These are phyloP conservation scores for Furcasterigmium furcatum DNA, from an alignment of 2,329 filamentous ascomycete species.

Conservation along the genomic window DNA sequence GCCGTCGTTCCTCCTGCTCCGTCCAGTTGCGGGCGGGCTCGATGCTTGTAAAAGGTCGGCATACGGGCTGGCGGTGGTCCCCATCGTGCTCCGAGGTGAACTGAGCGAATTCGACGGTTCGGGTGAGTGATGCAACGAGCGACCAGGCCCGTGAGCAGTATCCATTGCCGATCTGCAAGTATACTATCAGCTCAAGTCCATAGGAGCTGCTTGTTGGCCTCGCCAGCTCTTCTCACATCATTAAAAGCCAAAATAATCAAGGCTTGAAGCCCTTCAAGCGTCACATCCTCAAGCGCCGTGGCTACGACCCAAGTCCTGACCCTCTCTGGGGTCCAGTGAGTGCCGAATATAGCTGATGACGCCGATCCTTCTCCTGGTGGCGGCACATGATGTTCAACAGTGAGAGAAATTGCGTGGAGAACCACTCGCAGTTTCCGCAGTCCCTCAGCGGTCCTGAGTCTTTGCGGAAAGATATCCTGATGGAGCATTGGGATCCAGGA, in stretches of 20 bases:
- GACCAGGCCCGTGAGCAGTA: conserved; percentile 21
- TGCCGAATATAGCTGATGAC: too few relatives aligned
- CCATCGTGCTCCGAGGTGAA: conserved; percentile 23
- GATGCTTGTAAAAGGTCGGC: conserved; percentile 18
- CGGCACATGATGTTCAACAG: conserved; percentile 20
- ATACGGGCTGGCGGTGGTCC: background rate
- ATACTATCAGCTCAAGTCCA: conserved; percentile 4
- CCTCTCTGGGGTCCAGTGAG: background rate
- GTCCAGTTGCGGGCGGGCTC: conserved; percentile 20
- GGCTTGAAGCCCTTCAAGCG: conserved; percentile 30
- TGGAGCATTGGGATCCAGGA: conserved; percentile 35
- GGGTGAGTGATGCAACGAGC: conserved; percentile 22
- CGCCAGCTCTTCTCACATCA: conserved; percentile 23
- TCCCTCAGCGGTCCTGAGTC: conserved; percentile 16
- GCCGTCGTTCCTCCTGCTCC: conserved; percentile 21
- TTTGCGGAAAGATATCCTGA: conserved; percentile 20
- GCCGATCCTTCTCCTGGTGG: conserved; percentile 13
- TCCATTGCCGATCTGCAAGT: conserved; percentile 22
- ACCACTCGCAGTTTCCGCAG: conserved; percentile 21
- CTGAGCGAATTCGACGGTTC: conserved; percentile 24
- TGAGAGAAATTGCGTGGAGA: conserved; percentile 27
- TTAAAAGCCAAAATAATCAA: conserved; percentile 31
- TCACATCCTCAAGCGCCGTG: conserved; percentile 24
- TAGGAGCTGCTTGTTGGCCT: too few relatives aligned
- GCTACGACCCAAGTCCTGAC: conserved; percentile 19